phyloP scores from a whole-genome alignment of 2,329 filamentous ascomycete genomes.

The Aulographum hederae region DNA sequence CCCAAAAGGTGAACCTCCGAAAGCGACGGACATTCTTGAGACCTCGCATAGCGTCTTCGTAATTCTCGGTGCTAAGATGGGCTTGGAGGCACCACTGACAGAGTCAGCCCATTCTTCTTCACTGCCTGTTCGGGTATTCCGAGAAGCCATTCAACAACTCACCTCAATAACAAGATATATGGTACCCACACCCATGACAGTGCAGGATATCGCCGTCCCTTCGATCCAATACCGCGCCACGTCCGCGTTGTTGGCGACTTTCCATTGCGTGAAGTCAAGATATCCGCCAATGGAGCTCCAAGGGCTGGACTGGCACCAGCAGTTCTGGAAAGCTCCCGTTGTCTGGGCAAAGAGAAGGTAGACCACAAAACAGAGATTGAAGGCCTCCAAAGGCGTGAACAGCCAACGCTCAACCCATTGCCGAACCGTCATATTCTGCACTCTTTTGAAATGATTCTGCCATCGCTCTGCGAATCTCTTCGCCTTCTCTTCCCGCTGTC shows the following conservation, averaged over 20 bases:
- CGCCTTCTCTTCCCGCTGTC: neutral
- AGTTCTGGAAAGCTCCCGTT: constrained; percentile 3
- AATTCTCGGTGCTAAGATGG: constrained; percentile 3
- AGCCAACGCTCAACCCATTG: constrained; percentile 4
- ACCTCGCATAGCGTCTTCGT: constrained; percentile 2
- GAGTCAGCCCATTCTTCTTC: too few relatives aligned
- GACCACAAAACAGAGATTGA: constrained; percentile 3
- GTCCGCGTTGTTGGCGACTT: neutral
- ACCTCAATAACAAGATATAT: constrained; percentile 3
- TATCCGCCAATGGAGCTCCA: constrained; percentile 4
- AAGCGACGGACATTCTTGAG: constrained; percentile 3
- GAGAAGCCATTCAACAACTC: neutral
- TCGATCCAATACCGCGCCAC: constrained; percentile 3
- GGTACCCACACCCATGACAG: constrained; percentile 3
- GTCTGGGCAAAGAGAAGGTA: constrained; percentile 4
- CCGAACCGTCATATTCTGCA: constrained; percentile 1
- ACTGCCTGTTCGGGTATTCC: neutral
- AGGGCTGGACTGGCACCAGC: constrained; percentile 3
- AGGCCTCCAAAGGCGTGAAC: constrained; percentile 3
- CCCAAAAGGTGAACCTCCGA: constrained; percentile 1
- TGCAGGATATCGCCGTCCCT: constrained; percentile 3
- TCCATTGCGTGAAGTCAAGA: constrained; percentile 1
- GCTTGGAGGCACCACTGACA: constrained; percentile 5
- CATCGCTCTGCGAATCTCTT: neutral
- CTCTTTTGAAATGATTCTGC: neutral